Base-by-base conservation (phyloP, 768 basidiomycete genomes). In the Russula ochroleuca region DNA sequence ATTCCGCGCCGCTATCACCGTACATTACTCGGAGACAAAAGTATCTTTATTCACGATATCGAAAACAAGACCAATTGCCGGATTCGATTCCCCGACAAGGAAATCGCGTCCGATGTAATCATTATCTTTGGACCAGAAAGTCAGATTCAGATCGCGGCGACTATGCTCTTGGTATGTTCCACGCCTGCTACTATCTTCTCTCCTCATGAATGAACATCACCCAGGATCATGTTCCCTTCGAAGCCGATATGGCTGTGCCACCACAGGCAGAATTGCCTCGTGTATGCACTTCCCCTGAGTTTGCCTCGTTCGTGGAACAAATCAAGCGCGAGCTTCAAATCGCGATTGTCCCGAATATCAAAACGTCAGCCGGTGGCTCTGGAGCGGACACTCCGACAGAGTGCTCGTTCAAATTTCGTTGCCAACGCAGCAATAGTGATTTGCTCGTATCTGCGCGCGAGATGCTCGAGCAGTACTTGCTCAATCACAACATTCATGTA, bases 81-180 rank as follows among this genome's bases (percentile, higher is more conserved):
- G 40, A 90, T 99, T 61, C 82, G 87, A 50, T 95, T 96, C 81
- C 94, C 94, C 9, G 92, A 92, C 76, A 94, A 94, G 74, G 93
- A 94, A 75, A 85, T 84, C 1, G 93, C 94, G n/a, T 90, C 92
- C 59, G 96, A 99, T 72, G 82, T 94, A 19, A 92, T 98, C 48
- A 88, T 85, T n/a, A 92, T 98, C 69, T 98, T 93, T 73, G 96
- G 96, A 2, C 96, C 96, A 14, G 95, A 98, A 75, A 92, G 87
- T 66, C 96, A 98, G 73, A 92, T 97, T 14, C 93, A 95, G 73
- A 97, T 98, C 69, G 94, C 96, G 25, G 92, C 91, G 31, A 89
- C 95, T 8, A 97, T 97, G 94, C 79, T 98, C 61, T 78, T 98
- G 75, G 92, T 94, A 72, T 43, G 87, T 76, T 11, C 47, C 47